phyloP scores from a whole-genome alignment of 495 filamentous ascomycete species.

The Rhypophila decipiens region DNA sequence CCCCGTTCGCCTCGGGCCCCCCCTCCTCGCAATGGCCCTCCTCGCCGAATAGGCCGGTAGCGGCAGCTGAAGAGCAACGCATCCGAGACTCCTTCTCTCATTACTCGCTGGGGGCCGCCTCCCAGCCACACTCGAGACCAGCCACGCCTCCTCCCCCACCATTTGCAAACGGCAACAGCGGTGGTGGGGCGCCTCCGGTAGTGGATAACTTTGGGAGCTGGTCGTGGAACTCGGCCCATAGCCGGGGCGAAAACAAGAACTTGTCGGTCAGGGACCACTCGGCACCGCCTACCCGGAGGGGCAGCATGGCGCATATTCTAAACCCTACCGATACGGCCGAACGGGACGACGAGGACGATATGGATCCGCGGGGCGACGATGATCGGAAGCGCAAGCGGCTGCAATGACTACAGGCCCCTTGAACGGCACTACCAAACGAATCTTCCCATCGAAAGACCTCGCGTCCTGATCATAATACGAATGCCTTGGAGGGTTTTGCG shows the following conservation, averaged over 20 bases:
- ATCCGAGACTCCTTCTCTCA: slow-evolving; percentile 74
- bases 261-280: slow-evolving; percentile 45
- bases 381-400: slow-evolving; percentile 80
- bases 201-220: slow-evolving; percentile 46
- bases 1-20: slow-evolving; percentile 64
- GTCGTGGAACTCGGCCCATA: slow-evolving; percentile 43
- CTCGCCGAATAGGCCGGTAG: slow-evolving; percentile 67
- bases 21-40: slow-evolving; percentile 78
- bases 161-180: slow-evolving; percentile 36
- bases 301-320: slow-evolving; percentile 59
- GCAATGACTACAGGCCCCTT: too few relatives aligned
- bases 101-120: slow-evolving; percentile 63
- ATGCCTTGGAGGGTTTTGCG: too few relatives aligned
- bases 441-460: too few relatives aligned
- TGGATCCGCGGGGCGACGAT: slow-evolving; percentile 39
- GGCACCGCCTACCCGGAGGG: slow-evolving; percentile 50
- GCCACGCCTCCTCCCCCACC: slow-evolving; percentile 57
- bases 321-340: slow-evolving; percentile 57
- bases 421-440: too few relatives aligned
- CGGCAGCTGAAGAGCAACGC: slow-evolving; percentile 63
- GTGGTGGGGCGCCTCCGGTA: slow-evolving; percentile 18
- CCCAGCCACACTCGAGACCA: slow-evolving; percentile 59
- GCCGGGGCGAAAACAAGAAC: slow-evolving; percentile 34
- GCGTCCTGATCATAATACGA: too few relatives aligned
- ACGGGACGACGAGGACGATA: slow-evolving; percentile 36